Evolutionary conservation across 352 stramenopile genomes (phyloP).

Genomic region (Pythium folliculosum): DNA sequence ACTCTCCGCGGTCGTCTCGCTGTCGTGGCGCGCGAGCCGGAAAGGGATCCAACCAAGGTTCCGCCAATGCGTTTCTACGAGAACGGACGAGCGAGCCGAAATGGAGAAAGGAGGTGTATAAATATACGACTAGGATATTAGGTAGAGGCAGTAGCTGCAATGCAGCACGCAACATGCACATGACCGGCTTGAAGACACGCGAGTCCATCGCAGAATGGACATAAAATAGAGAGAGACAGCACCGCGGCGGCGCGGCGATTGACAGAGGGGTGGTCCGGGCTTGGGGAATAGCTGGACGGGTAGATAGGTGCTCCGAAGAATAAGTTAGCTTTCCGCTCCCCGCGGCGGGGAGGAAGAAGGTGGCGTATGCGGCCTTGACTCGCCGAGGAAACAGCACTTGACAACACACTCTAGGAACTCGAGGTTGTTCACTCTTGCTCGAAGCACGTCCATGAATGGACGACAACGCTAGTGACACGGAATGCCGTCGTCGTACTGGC

Average conservation of each 20-base stretch:
- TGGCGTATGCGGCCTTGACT: slow-evolving; percentile 2
- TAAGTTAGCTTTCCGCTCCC: slow-evolving; percentile 2
- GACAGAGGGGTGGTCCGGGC: neutral
- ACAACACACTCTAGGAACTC: slow-evolving; percentile 2
- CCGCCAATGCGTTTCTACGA: too few relatives aligned
- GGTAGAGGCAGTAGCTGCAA: neutral
- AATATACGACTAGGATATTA: neutral
- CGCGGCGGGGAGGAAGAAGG: neutral
- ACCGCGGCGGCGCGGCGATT: slow-evolving; percentile 1
- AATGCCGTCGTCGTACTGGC: slow-evolving; percentile 37
- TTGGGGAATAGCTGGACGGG: slow-evolving; percentile 4
- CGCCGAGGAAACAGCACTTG: neutral
- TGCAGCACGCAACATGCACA: slow-evolving; percentile 3
- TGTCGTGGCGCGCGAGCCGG: too few relatives aligned
- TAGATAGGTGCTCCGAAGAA: slow-evolving; percentile 6
- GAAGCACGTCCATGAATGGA: neutral
- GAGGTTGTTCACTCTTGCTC: slow-evolving; percentile 8
- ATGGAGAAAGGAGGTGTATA: neutral
- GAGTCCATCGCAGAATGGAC: slow-evolving; percentile 2
- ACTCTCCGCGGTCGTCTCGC: neutral
- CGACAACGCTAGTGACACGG: slow-evolving; percentile 30
- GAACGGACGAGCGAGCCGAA: neutral
- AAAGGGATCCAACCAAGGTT: too few relatives aligned
- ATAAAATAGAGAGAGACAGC: slow-evolving; percentile 1
- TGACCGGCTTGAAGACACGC: neutral